These are phyloP conservation scores for Baorangia bicolor DNA, from an alignment of 768 basidiomycete species.

Conservation along the genomic window DNA sequence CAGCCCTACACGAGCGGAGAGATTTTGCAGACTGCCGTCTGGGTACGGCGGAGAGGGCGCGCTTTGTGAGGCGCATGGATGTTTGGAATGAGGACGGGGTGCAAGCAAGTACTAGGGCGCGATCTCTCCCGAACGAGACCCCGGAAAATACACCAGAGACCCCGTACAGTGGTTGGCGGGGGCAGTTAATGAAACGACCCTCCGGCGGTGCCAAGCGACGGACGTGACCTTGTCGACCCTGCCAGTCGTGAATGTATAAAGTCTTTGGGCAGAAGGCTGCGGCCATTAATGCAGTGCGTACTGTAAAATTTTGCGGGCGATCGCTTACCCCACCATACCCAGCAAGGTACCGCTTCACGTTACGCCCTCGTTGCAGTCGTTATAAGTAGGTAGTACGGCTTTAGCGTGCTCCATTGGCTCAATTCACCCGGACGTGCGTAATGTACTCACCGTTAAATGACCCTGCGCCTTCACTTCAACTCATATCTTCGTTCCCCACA, in stretches of 20 bases:
- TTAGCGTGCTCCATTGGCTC: slow-evolving; percentile 8
- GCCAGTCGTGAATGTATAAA: slow-evolving; percentile 14
- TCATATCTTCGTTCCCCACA: slow-evolving; percentile 13
- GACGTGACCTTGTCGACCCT: slow-evolving; percentile 23
- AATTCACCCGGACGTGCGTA: slow-evolving; percentile 19
- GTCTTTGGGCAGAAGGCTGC: slow-evolving; percentile 15
- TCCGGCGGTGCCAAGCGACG: slow-evolving; percentile 18
- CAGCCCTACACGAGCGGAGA: too few relatives aligned
- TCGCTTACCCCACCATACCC: slow-evolving; percentile 18
- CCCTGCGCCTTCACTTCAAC: slow-evolving; percentile 6
- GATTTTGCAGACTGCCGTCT: background rate
- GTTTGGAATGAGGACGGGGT: slow-evolving; percentile 11
- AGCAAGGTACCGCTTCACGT: slow-evolving; percentile 4
- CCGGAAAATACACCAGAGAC: slow-evolving; percentile 19
- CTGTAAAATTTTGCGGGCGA: slow-evolving; percentile 21
- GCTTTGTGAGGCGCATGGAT: slow-evolving; percentile 19
- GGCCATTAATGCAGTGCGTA: slow-evolving; percentile 16
- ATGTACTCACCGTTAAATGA: slow-evolving; percentile 21
- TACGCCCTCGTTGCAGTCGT: slow-evolving; percentile 3
- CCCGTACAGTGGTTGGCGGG: slow-evolving; percentile 15
- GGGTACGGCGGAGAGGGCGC: slow-evolving; percentile 6
- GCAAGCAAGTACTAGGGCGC: background rate
- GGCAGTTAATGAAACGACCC: slow-evolving; percentile 4
- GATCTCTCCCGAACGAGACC: slow-evolving; percentile 18
- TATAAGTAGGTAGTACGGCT: slow-evolving; percentile 21